phyloP scores from a whole-genome alignment of 2,329 filamentous ascomycete species.

The Fusarium graminum region DNA sequence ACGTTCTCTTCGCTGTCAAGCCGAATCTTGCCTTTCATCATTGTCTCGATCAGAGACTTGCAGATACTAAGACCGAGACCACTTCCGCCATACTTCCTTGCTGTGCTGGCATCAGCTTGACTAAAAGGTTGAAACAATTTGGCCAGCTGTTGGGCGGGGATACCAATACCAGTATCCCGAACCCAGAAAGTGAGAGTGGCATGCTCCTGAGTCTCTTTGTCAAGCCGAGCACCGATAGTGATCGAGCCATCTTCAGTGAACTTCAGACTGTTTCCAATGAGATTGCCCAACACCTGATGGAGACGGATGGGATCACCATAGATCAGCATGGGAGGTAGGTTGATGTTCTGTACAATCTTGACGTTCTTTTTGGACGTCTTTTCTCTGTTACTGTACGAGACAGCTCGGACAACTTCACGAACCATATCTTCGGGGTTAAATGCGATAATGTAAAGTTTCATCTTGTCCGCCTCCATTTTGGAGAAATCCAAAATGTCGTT shows the following conservation, averaged over 20 bases:
- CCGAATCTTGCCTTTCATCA: slow-evolving; percentile 88
- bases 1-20: slow-evolving; percentile 80
- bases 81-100: slow-evolving; percentile 90
- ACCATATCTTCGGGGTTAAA: slow-evolving; percentile 78
- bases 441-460: slow-evolving; percentile 81
- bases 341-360: slow-evolving; percentile 77
- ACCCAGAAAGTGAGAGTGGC: slow-evolving; percentile 88
- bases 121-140: slow-evolving; percentile 94
- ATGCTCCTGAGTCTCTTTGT: slow-evolving; percentile 76
- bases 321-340: slow-evolving; percentile 78
- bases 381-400: slow-evolving; percentile 74
- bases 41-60: slow-evolving; percentile 92
- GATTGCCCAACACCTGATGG: slow-evolving; percentile 80
- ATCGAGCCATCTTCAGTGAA: slow-evolving; percentile 91
- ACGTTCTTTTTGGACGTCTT: slow-evolving; percentile 73
- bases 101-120: slow-evolving; percentile 91
- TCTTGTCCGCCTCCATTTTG: slow-evolving; percentile 89
- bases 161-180: slow-evolving; percentile 90
- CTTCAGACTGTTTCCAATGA: slow-evolving; percentile 93
- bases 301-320: slow-evolving; percentile 75
- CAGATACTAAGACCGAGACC: slow-evolving; percentile 93
- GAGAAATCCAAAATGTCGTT: slow-evolving; percentile 98
- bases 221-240: slow-evolving; percentile 81
- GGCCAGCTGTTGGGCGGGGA: slow-evolving; percentile 82
- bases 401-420: slow-evolving; percentile 74